Evolutionary conservation across 495 filamentous ascomycete species (phyloP), one percentile per base, ranked within the genome.

Genomic region (Penicillium soppii): DNA sequence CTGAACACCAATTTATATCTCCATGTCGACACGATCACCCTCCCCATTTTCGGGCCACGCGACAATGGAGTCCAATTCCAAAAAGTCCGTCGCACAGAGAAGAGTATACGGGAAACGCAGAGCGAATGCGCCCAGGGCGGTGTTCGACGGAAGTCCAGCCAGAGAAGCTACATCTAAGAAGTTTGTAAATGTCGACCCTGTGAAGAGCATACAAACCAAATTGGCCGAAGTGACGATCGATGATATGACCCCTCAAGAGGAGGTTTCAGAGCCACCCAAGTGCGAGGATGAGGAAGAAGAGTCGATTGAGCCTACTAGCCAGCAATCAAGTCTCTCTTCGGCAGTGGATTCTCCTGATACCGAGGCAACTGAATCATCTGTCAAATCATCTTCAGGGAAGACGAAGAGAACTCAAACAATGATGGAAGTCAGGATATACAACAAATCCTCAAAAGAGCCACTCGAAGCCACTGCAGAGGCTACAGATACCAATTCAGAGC

Each of bases 31-130:
- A 5, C 39, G 26, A 13, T 47, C 57, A 38, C 19, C 39, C 35
- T 44, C 40, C n/a, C 50, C 43, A n/a, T 37, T 36, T n/a, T n/a
- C 26, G 21, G 47, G 46, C 52, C 58, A 53, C 53, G 52, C 61
- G 53, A 59, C 58, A 21, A 56, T 50, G 52, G 43, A 55, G 15
- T 21, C 53, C 3, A 57, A 32, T 56, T 35, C 56, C 38, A 47
- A 42, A 8, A 57, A 54, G 19, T 61, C 63, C 1, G 53, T 60
- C 16, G 52, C 61, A 7, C 68, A 68, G 38, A 61, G 61, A 43
- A 64, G 56, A 50, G 73, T 77, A 13, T 77, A 77, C 29, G 73
- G 73, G 8, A 77, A 77, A 42, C 62, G 70, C 40, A 69, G 53
- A 37, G 67, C 52, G 19, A 69, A 72, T 58, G 70, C 74, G 2